phyloP scores from a whole-genome alignment of 1,284 basidiomycete genomes.

The Ganoderma lingzhi region DNA sequence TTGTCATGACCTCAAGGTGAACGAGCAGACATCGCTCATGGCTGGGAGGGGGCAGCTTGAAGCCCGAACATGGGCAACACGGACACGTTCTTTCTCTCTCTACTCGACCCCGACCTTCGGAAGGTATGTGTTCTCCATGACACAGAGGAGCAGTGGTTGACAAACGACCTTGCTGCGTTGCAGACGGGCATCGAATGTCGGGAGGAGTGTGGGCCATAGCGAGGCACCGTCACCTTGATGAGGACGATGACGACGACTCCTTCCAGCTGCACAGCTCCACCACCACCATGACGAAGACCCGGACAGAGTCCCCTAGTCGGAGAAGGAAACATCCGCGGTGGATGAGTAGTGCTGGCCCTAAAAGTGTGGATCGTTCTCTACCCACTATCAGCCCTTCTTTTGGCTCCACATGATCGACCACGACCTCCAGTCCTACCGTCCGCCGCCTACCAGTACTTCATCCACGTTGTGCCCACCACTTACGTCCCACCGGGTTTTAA shows the following conservation, averaged over 20 bases:
- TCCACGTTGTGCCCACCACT: constrained; percentile 90
- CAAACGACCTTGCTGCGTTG: constrained; percentile 68
- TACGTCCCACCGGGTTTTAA: constrained; percentile 77
- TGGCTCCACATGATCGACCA: too few relatives aligned
- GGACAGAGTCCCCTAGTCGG: too few relatives aligned
- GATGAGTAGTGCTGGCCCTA: too few relatives aligned
- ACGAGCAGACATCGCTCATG: constrained; percentile 34
- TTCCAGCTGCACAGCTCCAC: too few relatives aligned
- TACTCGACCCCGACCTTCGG: constrained; percentile 85
- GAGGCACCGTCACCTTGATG: constrained; percentile 52
- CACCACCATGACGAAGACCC: too few relatives aligned
- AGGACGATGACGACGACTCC: constrained; percentile 62
- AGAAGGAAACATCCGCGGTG: too few relatives aligned
- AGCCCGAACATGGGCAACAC: constrained; percentile 25
- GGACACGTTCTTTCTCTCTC: constrained; percentile 71
- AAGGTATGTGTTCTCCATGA: constrained; percentile 90
- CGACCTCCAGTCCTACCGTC: constrained; percentile 52
- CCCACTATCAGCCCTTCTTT: too few relatives aligned
- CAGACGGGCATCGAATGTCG: constrained; percentile 72
- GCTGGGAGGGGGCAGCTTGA: too few relatives aligned
- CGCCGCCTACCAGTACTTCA: constrained; percentile 95
- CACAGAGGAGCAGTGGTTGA: constrained; percentile 76
- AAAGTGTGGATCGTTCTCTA: too few relatives aligned
- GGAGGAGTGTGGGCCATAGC: constrained; percentile 71
- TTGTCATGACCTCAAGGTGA: too few relatives aligned